These are phyloP conservation scores for Darksidea phi DNA, from an alignment of 495 filamentous ascomycete species.

Conservation along the genomic window DNA sequence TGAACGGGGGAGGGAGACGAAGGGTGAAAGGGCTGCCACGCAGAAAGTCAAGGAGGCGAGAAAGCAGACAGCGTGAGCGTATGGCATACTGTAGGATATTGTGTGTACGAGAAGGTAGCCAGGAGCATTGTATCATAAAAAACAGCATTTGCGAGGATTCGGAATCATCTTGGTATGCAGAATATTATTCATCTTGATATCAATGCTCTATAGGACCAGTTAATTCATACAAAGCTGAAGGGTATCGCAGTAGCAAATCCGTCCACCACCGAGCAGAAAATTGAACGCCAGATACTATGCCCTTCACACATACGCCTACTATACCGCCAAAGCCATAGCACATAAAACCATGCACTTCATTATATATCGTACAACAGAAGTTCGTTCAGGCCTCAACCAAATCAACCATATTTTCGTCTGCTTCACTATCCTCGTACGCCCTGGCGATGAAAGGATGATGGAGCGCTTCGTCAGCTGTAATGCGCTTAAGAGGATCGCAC, in stretches of 20 bases:
- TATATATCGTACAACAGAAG: not conserved
- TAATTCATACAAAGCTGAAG: slow-evolving; percentile 28
- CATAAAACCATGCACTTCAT: slow-evolving; percentile 10
- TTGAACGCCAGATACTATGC: slow-evolving; percentile 11
- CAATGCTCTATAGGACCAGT: not conserved
- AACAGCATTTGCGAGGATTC: slow-evolving; percentile 1
- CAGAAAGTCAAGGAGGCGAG: slow-evolving; percentile 26
- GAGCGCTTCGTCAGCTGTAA: slow-evolving; percentile 69
- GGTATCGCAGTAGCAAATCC: slow-evolving; percentile 27
- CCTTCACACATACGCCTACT: slow-evolving; percentile 3
- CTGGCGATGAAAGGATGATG: slow-evolving; percentile 63
- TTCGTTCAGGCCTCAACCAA: slow-evolving; percentile 16
- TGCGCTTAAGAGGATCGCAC: slow-evolving; percentile 66
- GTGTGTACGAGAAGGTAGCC: not conserved
- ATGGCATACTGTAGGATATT: not conserved
- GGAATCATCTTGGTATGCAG: not conserved
- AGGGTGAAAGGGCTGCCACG: slow-evolving; percentile 33
- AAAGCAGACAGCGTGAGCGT: slow-evolving; percentile 17
- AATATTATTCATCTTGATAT: not conserved
- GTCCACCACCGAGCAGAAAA: not conserved
- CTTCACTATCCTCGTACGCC: slow-evolving; percentile 24
- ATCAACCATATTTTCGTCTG: slow-evolving; percentile 34
- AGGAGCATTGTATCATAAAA: slow-evolving; percentile 11
- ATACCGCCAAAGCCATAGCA: slow-evolving; percentile 1
- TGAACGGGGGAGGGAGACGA: slow-evolving; percentile 20